Conservation (phyloP, 2,329 filamentous ascomycete genomes). For the Botrytis medusae region DNA sequence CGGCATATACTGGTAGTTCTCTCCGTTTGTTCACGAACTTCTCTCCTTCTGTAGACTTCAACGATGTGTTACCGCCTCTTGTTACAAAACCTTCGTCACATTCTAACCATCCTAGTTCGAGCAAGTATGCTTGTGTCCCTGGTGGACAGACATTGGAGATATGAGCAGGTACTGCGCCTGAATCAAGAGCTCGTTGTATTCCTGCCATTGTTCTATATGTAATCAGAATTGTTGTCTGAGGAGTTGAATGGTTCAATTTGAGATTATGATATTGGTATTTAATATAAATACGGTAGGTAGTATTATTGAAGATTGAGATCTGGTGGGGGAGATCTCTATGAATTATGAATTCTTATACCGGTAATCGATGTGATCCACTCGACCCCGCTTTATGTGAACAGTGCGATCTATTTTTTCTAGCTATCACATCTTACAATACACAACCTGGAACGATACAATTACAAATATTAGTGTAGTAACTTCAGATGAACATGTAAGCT, state of each 20-base stretch:
- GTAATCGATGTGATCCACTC: background rate
- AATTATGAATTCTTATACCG: background rate
- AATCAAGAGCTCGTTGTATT: constrained; percentile 32
- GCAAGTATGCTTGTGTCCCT: constrained; percentile 49
- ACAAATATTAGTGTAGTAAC: background rate
- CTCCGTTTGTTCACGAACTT: constrained; percentile 33
- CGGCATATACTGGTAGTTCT: constrained; percentile 34
- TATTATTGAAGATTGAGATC: background rate
- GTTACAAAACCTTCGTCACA: constrained; percentile 47
- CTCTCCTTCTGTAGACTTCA: constrained; percentile 29
- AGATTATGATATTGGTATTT: background rate
- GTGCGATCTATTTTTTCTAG: background rate
- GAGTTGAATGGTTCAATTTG: background rate
- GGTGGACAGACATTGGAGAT: constrained; percentile 42
- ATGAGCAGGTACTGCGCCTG: constrained; percentile 31
- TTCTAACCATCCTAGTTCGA: constrained; percentile 48
- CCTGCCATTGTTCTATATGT: constrained; percentile 28
- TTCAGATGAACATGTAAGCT: background rate
- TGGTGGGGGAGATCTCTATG: background rate
- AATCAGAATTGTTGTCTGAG: background rate
- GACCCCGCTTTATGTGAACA: background rate
- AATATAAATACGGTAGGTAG: background rate
- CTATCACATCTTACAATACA: background rate
- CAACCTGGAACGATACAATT: background rate
- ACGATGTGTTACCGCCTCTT: constrained; percentile 32